These are phyloP conservation scores for Annona cherimola DNA, from an alignment of 164 flowering plant genomes.

Conservation along the genomic window DNA sequence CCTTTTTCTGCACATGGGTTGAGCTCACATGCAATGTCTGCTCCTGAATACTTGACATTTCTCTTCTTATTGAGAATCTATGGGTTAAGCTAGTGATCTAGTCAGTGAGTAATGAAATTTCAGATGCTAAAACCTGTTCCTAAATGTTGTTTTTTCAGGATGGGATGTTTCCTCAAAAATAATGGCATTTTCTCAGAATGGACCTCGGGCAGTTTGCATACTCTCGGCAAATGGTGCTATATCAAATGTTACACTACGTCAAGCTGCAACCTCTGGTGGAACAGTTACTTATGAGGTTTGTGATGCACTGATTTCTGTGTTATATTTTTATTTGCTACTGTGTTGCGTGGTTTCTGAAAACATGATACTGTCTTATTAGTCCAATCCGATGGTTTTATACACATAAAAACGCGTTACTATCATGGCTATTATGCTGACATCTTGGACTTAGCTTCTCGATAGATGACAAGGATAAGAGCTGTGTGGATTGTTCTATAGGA, in stretches of 20 bases:
- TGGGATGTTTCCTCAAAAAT: conserved; percentile 86
- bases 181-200: conserved; percentile 80
- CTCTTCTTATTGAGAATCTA: neutral
- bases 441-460: neutral
- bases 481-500: too few relatives aligned
- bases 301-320: neutral
- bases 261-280: conserved; percentile 84
- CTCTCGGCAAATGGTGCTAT: conserved; percentile 88
- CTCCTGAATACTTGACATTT: neutral
- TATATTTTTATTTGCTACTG: neutral
- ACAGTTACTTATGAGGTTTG: conserved; percentile 92
- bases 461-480: too few relatives aligned
- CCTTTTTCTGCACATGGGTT: neutral
- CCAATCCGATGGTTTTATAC: neutral
- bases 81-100: neutral
- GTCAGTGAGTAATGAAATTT: neutral
- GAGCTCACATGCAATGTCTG: neutral
- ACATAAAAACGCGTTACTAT: too few relatives aligned
- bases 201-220: conserved; percentile 80
- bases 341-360: neutral
- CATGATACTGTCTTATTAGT: neutral
- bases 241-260: conserved; percentile 88
- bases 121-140: neutral
- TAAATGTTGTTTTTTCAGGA: conserved; percentile 37
- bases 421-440: neutral